Conservation (phyloP, 768 basidiomycete species). For the Pulveroboletus sp. region DNA sequence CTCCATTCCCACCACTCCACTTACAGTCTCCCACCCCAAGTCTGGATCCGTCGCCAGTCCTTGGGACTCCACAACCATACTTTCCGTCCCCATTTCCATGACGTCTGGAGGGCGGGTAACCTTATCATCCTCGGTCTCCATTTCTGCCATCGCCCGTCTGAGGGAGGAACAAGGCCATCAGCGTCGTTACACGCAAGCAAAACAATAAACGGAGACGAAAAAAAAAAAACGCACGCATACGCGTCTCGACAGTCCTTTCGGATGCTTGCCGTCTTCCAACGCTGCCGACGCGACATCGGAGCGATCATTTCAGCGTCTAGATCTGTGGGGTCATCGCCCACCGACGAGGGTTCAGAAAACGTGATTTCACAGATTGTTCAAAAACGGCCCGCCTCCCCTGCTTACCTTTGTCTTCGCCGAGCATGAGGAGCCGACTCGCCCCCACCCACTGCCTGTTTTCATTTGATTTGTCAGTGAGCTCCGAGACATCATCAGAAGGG, state of each 20-base stretch:
- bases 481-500: neutral
- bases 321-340: conserved; percentile 39
- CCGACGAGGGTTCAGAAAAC: neutral
- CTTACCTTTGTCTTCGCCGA: conserved; percentile 71
- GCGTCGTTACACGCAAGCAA: too few species aligned
- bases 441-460: conserved; percentile 52
- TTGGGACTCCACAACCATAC: neutral
- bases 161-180: neutral
- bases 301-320: conserved; percentile 63
- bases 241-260: conserved; percentile 57
- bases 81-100: conserved; percentile 8
- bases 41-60: neutral
- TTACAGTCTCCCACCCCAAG: neutral
- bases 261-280: conserved; percentile 51
- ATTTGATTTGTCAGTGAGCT: conserved; percentile 23
- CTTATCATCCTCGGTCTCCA: conserved; percentile 37
- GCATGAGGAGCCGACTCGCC: conserved; percentile 49
- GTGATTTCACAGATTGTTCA: too few species aligned
- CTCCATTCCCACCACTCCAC: neutral
- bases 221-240: conserved; percentile 46
- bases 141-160: conserved; percentile 44
- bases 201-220: too few species aligned
- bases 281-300: conserved; percentile 45
- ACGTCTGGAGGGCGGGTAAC: neutral
- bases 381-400: neutral